Base-by-base conservation (phyloP, 306 rosid genomes). In the Nissolia schottii region DNA sequence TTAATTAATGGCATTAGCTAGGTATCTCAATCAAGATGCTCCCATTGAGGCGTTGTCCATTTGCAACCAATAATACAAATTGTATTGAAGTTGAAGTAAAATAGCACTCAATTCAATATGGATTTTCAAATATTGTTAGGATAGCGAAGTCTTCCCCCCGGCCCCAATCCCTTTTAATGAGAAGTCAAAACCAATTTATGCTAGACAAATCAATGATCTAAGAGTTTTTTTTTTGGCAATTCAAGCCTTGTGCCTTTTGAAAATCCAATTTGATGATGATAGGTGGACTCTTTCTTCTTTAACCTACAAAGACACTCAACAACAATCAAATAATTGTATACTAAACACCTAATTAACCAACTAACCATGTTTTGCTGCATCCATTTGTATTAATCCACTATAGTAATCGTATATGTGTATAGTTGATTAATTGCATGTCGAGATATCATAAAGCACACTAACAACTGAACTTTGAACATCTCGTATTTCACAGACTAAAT, bases 11-110 rank as follows among this genome's bases (percentile, higher is more conserved):
- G 8, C 58, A 8, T 37, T 18, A 38, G 25, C 51, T 51, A 38
- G 25, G 64, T 51, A 19, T 65, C 49, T 23, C 45, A 45, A 66
- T 22, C 61, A n/a, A 66, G 80, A 58, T 76, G 61, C 60, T 56
- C 35, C 38, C 23, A 24, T 37, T 45, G 27, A 49, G 15, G 38
- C 56, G 25, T 55, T 10, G 20, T 25, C 7, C 46, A 46, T 57
- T 6, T 40, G 13, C 56, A 27, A 41, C 56, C 51, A 71, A 71
- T 43, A 19, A 22, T 49, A n/a, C n/a, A n/a, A n/a, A n/a, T n/a
- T 24, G 11, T 54, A 12, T 53, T 24, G 28, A 35, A 37, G 19
- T 2, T 7, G 53, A 68, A 51, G 15, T 16, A 31, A 50, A 68
- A 38, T 37, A 15, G 35, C 35, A 60, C 56, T 43, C n/a, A 7